Evolutionary conservation across 1,139 yeast species (phyloP).

Genomic region (Magnusiomyces tetraspermus): DNA sequence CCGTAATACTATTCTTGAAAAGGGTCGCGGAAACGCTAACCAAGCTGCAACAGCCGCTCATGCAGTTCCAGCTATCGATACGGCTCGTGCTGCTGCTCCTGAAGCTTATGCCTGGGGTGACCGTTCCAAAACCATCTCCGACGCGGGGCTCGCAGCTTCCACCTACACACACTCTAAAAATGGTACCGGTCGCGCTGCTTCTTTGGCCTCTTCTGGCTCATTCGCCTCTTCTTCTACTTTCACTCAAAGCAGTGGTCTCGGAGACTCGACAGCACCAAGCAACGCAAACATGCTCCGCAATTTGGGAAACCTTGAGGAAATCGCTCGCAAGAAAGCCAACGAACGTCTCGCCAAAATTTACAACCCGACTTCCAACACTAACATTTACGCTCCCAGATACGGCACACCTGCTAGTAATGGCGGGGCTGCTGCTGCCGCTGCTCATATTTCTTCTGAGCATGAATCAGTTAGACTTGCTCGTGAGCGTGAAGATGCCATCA

Average conservation of each 20-base stretch:
- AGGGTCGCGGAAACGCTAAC: slow-evolving; percentile 19
- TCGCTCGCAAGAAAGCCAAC: slow-evolving; percentile 31
- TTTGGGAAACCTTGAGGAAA: slow-evolving; percentile 24
- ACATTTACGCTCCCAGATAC: slow-evolving; percentile 10
- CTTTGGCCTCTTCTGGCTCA: slow-evolving; percentile 5
- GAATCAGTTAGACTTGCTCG: slow-evolving; percentile 16
- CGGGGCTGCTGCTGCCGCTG: slow-evolving; percentile 12
- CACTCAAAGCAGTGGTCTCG: neutral
- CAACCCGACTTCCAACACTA: slow-evolving; percentile 19
- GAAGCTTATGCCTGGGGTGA: slow-evolving; percentile 33
- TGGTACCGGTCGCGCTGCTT: slow-evolving; percentile 9
- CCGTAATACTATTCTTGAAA: slow-evolving; percentile 13
- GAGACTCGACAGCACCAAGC: slow-evolving; percentile 1
- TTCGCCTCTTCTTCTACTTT: slow-evolving; percentile 13
- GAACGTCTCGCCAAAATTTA: slow-evolving; percentile 27
- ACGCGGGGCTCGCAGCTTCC: slow-evolving; percentile 16
- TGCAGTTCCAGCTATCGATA: slow-evolving; percentile 28
- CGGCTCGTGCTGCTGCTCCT: slow-evolving; percentile 30
- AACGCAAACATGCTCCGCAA: slow-evolving; percentile 13
- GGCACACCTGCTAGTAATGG: slow-evolving; percentile 16
- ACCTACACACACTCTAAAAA: slow-evolving; percentile 13
- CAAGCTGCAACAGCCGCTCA: slow-evolving; percentile 27
- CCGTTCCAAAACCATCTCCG: slow-evolving; percentile 14
- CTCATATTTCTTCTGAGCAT: slow-evolving; percentile 13
- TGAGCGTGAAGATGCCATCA: slow-evolving; percentile 33